Evolutionary conservation across 2,329 filamentous ascomycete genomes (phyloP), one percentile per base, ranked within the genome.

Genomic region (Aspergillus jensenii): DNA sequence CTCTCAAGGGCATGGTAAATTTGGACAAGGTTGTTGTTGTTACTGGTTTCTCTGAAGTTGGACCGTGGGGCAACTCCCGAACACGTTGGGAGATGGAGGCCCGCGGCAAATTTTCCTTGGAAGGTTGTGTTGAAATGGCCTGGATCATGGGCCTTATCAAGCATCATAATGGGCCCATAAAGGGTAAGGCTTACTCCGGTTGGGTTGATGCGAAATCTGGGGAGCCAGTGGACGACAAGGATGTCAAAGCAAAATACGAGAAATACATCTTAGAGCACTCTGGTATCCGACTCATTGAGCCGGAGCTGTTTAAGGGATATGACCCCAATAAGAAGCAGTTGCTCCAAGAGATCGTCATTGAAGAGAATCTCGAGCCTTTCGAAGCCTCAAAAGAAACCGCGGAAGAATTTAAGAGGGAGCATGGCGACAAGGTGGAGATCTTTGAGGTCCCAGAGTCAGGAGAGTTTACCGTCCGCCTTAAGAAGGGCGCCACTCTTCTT

Each of bases 91-190:
- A 99, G 81, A 99, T 99, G 93, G 95, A 99, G 76, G 93, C 95
- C 1, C 88, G 93, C 66, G 95, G 95, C 72, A 86, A 96, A 71
- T 99, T 99, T 81, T 98, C 95, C 8, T 86, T 99, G 14, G 96
- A 99, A 77, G 95, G 95, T 31, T 98, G 95, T 70, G 89, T 99
- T 60, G 95, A 99, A 78, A 99, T 99, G 95, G 93, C 95, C 33
- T 99, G 95, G 95, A 91, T 99, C 76, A 99, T 98, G 93, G 95
- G 95, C 71, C 87, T 98, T 59, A 98, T 99, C 81, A 97, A 93
- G 84, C 96, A 99, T 77, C 91, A 96, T 82, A 98, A 98, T 68
- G 95, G 95, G 17, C 88, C 89, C 33, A 86, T 99, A 74, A 99
- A 99, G 82, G 95, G 95, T 74, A 90, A 96, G 80, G 90, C 90